Evolutionary conservation across 352 stramenopile genomes (phyloP).

Genomic region (Globisporangium megalacanthum): DNA sequence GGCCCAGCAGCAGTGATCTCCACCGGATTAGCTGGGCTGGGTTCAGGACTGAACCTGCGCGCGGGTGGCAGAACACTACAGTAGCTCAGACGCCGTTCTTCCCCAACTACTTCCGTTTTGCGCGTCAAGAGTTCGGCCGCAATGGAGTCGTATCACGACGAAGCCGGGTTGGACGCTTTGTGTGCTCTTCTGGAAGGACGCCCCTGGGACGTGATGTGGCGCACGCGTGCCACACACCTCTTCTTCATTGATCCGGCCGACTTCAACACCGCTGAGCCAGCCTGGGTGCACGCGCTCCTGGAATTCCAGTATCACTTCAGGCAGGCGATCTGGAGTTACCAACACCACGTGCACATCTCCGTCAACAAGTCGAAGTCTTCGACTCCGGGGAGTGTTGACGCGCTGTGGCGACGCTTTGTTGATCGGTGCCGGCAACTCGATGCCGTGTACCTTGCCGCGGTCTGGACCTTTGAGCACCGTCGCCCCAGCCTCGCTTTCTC

Average conservation of each 20-base stretch:
- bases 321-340: background rate
- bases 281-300: background rate
- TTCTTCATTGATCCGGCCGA: background rate
- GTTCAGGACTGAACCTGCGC: background rate
- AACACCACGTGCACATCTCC: background rate
- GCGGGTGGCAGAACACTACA: background rate
- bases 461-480: too few species aligned
- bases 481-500: too few species aligned
- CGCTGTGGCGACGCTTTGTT: background rate
- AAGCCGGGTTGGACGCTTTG: background rate
- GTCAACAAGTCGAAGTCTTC: too few species aligned
- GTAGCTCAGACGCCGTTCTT: background rate
- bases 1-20: background rate
- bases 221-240: background rate
- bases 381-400: background rate
- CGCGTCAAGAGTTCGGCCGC: background rate
- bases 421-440: background rate
- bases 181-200: background rate
- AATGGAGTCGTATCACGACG: background rate
- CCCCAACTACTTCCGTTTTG: background rate
- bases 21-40: background rate
- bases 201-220: background rate
- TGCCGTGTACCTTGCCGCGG: background rate
- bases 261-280: background rate
- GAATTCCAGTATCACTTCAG: background rate